A percentile compares a stretch with the other conserved stretches of the same genome.
phyloP scores from a whole-genome alignment of 148 eudicot genomes.

The Silene latifolia region DNA sequence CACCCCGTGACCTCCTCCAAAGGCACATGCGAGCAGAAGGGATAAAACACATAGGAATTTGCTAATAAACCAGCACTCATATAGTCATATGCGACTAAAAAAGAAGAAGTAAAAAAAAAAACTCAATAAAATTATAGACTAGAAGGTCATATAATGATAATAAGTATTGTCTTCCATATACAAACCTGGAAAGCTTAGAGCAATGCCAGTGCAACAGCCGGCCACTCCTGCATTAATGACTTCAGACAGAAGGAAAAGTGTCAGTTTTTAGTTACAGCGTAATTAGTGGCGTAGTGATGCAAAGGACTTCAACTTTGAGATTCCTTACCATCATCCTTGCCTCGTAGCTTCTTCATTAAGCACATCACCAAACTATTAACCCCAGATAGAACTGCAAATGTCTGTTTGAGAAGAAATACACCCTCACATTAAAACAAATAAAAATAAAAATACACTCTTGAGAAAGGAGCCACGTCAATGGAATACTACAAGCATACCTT shows the following conservation, averaged over 20 bases:
- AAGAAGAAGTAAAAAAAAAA: too few species aligned
- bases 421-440: background rate
- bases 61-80: too few species aligned
- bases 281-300: background rate
- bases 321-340: conserved; percentile 80
- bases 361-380: conserved; percentile 83
- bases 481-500: conserved; percentile 42
- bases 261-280: conserved; percentile 11
- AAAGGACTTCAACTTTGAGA: conserved; percentile 8
- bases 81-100: too few species aligned
- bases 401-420: conserved; percentile 36
- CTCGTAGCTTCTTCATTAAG: conserved; percentile 78
- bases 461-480: background rate
- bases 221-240: conserved; percentile 90
- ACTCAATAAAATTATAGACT: background rate
- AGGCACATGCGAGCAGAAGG: too few species aligned
- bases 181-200: conserved; percentile 81
- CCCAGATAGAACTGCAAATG: conserved; percentile 88
- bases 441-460: background rate
- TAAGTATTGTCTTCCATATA: background rate
- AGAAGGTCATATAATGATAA: background rate
- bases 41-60: too few species aligned
- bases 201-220: conserved; percentile 96
- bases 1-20: too few species aligned
- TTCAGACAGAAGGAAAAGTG: conserved; percentile 27